Conservation (phyloP, 2,329 filamentous ascomycete species). For the Botrytis porri region DNA sequence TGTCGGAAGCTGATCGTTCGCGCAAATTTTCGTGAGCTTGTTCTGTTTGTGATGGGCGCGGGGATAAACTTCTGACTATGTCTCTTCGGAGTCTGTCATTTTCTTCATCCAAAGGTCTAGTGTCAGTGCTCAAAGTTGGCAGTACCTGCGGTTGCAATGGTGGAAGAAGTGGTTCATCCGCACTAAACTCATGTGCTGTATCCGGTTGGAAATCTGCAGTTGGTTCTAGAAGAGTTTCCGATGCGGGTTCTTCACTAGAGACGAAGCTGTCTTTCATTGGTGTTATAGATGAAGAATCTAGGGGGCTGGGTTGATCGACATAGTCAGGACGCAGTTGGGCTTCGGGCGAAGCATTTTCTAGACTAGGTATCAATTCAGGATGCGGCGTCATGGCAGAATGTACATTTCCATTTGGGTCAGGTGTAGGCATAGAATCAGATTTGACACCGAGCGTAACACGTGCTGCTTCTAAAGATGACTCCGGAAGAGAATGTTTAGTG, state of each 20-base stretch:
- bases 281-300: slow-evolving; percentile 44
- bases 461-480: slow-evolving; percentile 23
- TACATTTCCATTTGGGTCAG: slow-evolving; percentile 29
- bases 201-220: not conserved
- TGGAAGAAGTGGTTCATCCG: not conserved
- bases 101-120: slow-evolving; percentile 48
- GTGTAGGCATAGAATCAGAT: slow-evolving; percentile 26
- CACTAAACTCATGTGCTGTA: not conserved
- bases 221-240: too few relatives aligned
- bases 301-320: slow-evolving; percentile 36
- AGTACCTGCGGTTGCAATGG: slow-evolving; percentile 22
- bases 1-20: slow-evolving; percentile 1
- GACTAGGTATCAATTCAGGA: slow-evolving; percentile 28
- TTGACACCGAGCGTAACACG: slow-evolving; percentile 38
- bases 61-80: slow-evolving; percentile 67
- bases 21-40: slow-evolving; percentile 18
- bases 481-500: slow-evolving; percentile 25
- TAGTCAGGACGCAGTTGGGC: slow-evolving; percentile 30
- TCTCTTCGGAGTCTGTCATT: slow-evolving; percentile 71
- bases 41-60: slow-evolving; percentile 40
- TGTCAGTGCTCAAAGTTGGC: slow-evolving; percentile 29
- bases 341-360: slow-evolving; percentile 27
- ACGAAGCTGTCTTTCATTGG: slow-evolving; percentile 43
- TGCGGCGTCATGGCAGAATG: slow-evolving; percentile 30
- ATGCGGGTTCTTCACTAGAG: not conserved